Conservation (phyloP, 257 asterid genomes). For the Lycium ferocissimum region DNA sequence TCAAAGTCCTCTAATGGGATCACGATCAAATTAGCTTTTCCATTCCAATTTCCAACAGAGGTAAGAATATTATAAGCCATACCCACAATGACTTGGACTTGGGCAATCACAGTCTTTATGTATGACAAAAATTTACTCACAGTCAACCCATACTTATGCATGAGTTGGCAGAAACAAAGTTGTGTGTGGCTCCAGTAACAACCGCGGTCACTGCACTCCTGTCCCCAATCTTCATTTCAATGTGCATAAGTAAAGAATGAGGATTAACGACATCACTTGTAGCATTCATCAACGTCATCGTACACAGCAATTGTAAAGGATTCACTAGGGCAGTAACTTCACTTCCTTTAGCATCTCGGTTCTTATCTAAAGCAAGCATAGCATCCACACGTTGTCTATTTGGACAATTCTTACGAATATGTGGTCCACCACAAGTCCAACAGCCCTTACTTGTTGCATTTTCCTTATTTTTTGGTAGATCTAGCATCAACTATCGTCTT, state of each 20-base stretch:
- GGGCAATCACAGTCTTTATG: constrained; percentile 9
- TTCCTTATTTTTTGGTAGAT: background rate
- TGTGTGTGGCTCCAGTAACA: background rate
- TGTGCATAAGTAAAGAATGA: background rate
- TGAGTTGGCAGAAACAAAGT: background rate
- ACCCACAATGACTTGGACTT: background rate
- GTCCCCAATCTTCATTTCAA: constrained; percentile 7
- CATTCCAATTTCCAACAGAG: constrained; percentile 5
- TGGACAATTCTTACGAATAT: background rate
- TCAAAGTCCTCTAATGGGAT: constrained; percentile 24
- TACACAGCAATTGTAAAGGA: background rate
- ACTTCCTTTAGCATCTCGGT: background rate
- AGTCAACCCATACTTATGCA: background rate
- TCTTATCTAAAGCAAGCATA: background rate
- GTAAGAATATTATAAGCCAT: background rate
- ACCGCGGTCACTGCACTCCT: background rate
- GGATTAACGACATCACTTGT: background rate
- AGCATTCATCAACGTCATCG: background rate
- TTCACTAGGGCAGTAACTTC: background rate
- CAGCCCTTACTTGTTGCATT: too few relatives aligned
- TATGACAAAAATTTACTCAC: background rate
- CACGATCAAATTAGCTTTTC: background rate
- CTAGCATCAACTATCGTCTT: background rate
- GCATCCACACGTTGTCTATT: background rate
- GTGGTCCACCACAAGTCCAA: background rate